Evolutionary conservation across 192 early-diverging fungal genomes (phyloP).

Genomic region (Gamsiella multidivaricata): DNA sequence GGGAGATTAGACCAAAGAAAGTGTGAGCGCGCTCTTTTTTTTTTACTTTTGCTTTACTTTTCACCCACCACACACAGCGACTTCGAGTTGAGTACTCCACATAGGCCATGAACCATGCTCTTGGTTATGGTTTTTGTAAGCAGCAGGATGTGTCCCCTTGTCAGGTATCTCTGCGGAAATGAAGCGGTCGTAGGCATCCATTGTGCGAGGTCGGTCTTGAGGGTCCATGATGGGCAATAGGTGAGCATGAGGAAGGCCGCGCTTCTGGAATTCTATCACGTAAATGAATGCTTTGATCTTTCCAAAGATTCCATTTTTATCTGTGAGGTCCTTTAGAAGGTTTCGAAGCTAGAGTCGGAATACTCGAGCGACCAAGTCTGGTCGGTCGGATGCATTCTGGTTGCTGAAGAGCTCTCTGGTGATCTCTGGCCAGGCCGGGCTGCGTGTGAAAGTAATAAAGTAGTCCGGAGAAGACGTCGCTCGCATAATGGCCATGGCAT

Average conservation of each 20-base stretch:
- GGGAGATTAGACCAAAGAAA: neutral
- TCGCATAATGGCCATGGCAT: conserved; percentile 32
- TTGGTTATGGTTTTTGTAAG: conserved; percentile 17
- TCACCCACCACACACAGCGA: conserved; percentile 34
- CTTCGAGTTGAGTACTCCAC: conserved; percentile 8
- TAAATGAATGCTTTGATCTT: too few relatives aligned
- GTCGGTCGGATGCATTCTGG: conserved; percentile 20
- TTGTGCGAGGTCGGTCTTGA: too few relatives aligned
- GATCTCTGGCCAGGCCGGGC: conserved; percentile 45
- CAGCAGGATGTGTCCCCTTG: neutral
- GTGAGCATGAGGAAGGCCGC: too few relatives aligned
- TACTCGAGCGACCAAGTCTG: conserved; percentile 16
- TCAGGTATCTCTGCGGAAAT: conserved; percentile 53
- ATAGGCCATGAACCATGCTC: conserved; percentile 51
- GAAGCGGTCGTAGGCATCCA: too few relatives aligned
- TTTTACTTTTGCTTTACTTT: conserved; percentile 33
- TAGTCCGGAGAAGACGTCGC: conserved; percentile 3
- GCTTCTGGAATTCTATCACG: too few relatives aligned
- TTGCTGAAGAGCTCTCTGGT: neutral
- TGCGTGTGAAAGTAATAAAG: conserved; percentile 43
- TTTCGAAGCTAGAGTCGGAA: conserved; percentile 29
- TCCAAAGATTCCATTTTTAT: too few relatives aligned
- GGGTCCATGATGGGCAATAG: too few relatives aligned
- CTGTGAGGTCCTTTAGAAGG: conserved; percentile 30
- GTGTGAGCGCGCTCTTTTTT: neutral